phyloP scores from a whole-genome alignment of 305 asterid species.

The Salvia sclarea region DNA sequence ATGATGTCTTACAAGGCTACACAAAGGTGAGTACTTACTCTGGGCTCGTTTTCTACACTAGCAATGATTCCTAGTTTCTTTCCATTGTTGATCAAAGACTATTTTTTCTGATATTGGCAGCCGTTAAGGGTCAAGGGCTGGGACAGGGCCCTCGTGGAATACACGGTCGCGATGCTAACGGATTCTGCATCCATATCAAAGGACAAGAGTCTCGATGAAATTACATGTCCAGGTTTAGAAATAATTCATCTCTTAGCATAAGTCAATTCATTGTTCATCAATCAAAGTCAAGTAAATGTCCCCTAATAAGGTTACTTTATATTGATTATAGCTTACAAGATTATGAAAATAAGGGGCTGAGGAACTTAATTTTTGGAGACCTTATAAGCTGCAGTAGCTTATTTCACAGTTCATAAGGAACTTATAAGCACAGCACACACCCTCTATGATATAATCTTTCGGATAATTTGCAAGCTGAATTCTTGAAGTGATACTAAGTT shows the following conservation, averaged over 20 bases:
- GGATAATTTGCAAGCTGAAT: not conserved
- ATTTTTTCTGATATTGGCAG: constrained; percentile 45
- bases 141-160: constrained; percentile 88
- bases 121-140: constrained; percentile 87
- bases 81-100: constrained; percentile 19
- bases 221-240: constrained; percentile 83
- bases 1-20: constrained; percentile 73
- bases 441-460: not conserved
- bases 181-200: constrained; percentile 60
- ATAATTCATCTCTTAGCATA: constrained; percentile 9
- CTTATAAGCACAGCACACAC: too few relatives aligned
- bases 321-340: too few relatives aligned
- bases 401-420: too few relatives aligned
- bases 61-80: not conserved
- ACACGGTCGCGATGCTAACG: constrained; percentile 71
- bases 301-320: too few relatives aligned
- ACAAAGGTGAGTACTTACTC: constrained; percentile 63
- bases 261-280: too few relatives aligned
- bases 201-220: constrained; percentile 57
- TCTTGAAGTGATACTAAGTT: not conserved
- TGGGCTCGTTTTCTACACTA: constrained; percentile 14
- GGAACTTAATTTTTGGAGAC: too few relatives aligned
- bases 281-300: too few relatives aligned
- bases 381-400: too few relatives aligned
- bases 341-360: too few relatives aligned